Evolutionary conservation across 2,329 filamentous ascomycete species (phyloP), one percentile per base, ranked within the genome.

Genomic region (Alternaria atra): DNA sequence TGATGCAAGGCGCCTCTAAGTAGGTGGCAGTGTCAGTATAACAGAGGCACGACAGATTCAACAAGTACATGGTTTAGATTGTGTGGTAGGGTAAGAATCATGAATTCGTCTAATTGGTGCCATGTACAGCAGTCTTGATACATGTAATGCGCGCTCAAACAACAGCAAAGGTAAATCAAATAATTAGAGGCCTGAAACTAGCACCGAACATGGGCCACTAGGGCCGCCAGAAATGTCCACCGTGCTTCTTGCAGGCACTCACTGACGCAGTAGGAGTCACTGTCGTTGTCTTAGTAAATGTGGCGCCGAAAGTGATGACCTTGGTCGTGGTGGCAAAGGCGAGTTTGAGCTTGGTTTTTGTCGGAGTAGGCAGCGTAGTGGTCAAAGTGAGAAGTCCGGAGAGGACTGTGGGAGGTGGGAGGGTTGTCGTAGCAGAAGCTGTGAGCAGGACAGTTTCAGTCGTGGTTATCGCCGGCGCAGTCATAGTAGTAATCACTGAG

Each of bases 401-500:
- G 46, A 72, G 73, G 9, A 80, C 66, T 0, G 79, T 81, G 4
- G 68, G 64, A 17, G 78, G 74, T 4, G 78, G 76, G 1, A 79
- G 61, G 0, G 72, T 78, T 2, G 67, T 71, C 1, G 72, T 73
- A 10, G 67, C 65, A 1, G 72, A 71, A 1, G 63, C 65, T 12
- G 69, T 69, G 25, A 68, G 46, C 5, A 77, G 52, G 12, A 72
- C 65, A 2, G 69, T 68, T 27, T 76, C 74, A 1, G 71, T 74
- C 1, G 70, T 73, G 1, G 77, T 79, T 6, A 60, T 68, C 6
- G 76, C 52, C 10, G 60, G 52, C 17, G 69, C 75, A 17, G 73
- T 74, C 17, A 67, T 55, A 3, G 76, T 80, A 1, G 69, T 63
- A 1, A 77, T 79, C 1, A 69, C 70, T 37, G 73, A 75, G 15